Percentiles rank a stretch among this genome's conserved stretches.
Evolutionary conservation across 2,329 filamentous ascomycete species (phyloP).

Genomic region (Fusarium tupiense): DNA sequence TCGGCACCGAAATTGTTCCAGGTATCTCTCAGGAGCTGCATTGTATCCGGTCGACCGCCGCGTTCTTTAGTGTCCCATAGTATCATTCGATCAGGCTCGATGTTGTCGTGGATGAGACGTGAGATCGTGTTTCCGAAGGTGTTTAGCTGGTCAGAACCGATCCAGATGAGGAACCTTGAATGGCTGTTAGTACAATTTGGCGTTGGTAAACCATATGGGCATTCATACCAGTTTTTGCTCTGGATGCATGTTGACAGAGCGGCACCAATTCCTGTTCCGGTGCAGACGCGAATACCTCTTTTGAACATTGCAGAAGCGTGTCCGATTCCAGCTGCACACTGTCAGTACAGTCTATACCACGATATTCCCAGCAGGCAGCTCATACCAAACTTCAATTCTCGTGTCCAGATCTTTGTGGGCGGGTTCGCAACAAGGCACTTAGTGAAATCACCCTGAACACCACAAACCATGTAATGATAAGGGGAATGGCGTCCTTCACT

Average conservation of each 20-base stretch:
- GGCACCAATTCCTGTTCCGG: not conserved
- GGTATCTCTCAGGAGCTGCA: not conserved
- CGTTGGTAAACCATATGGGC: accelerated
- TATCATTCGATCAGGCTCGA: not conserved
- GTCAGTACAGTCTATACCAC: accelerated
- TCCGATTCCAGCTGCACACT: not conserved
- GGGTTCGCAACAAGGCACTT: not conserved
- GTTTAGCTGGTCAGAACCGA: not conserved
- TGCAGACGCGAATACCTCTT: not conserved
- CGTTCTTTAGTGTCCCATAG: not conserved
- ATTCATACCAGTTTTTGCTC: not conserved
- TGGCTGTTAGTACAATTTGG: accelerated
- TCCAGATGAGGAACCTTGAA: slow-evolving; percentile 3
- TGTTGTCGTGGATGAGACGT: not conserved
- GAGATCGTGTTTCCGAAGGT: not conserved
- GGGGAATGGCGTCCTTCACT: not conserved
- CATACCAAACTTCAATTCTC: not conserved
- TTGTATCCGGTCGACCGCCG: not conserved
- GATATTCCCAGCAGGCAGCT: accelerated
- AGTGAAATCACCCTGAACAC: slow-evolving; percentile 1
- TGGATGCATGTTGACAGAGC: slow-evolving; percentile 7
- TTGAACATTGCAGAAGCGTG: slow-evolving; percentile 5
- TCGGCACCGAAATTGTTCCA: not conserved
- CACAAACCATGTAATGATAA: slow-evolving; percentile 3
- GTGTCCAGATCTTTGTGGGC: not conserved